phyloP scores from a whole-genome alignment of 495 filamentous ascomycete genomes.

The Cercophora sp. region DNA sequence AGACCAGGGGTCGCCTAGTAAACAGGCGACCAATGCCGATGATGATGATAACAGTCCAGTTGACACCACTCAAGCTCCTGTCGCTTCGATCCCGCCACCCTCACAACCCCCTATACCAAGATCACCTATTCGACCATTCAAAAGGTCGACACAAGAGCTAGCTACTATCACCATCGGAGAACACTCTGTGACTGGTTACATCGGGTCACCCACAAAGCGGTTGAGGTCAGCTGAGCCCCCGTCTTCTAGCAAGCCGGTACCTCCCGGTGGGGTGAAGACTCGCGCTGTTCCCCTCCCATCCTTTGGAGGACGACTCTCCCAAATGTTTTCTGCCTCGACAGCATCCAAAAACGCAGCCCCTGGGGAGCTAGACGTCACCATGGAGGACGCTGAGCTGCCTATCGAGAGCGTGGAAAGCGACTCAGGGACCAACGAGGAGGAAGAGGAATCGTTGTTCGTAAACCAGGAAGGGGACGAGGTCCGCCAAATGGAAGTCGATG shows the following conservation, averaged over 20 bases:
- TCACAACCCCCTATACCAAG: constrained; percentile 30
- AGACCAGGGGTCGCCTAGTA: too few relatives aligned
- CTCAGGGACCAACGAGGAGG: constrained; percentile 18
- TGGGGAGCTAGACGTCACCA: constrained; percentile 23
- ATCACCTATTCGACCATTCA: constrained; percentile 34
- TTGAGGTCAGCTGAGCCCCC: constrained; percentile 20
- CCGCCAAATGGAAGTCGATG: constrained; percentile 7
- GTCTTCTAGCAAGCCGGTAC: background rate
- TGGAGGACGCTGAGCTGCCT: constrained; percentile 28
- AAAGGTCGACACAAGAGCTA: constrained; percentile 60
- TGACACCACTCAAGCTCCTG: too few relatives aligned
- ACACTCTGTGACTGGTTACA: constrained; percentile 59
- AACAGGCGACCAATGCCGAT: too few relatives aligned
- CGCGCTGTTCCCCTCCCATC: constrained; percentile 29
- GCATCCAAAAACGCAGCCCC: constrained; percentile 22
- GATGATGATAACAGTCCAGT: too few relatives aligned
- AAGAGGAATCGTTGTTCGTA: constrained; percentile 12
- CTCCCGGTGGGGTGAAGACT: background rate
- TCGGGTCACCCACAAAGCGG: constrained; percentile 44
- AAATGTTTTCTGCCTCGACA: constrained; percentile 71
- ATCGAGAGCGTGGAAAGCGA: constrained; percentile 20
- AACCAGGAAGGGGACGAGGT: constrained; percentile 17
- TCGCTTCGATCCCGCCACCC: constrained; percentile 34
- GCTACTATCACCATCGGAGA: constrained; percentile 89
- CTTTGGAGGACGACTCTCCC: constrained; percentile 63